phyloP scores from a whole-genome alignment of 164 flowering plant genomes.

The Magnolia sinica region DNA sequence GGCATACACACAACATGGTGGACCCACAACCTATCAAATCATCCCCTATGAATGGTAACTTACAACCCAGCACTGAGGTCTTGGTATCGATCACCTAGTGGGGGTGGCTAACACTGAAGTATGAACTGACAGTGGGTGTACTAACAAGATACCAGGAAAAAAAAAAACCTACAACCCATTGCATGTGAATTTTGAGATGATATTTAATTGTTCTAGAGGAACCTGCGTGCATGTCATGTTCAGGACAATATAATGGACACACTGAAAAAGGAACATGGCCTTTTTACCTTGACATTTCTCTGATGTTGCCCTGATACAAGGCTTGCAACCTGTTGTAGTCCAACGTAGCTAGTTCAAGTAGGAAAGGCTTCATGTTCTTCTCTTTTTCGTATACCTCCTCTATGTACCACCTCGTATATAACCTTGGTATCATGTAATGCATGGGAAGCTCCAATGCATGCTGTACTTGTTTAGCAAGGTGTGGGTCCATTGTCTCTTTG shows the following conservation, averaged over 20 bases:
- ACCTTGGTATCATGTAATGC: slow-evolving; percentile 40
- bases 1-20: too few relatives aligned
- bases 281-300: slow-evolving; percentile 29
- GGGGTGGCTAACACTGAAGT: too few relatives aligned
- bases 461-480: slow-evolving; percentile 17
- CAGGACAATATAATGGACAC: too few relatives aligned
- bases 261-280: not conserved
- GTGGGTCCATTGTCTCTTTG: not conserved
- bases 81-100: too few relatives aligned
- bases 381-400: slow-evolving; percentile 1
- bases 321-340: slow-evolving; percentile 36
- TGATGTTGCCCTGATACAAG: slow-evolving; percentile 34
- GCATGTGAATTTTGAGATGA: too few relatives aligned
- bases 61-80: too few relatives aligned
- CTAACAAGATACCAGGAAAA: too few relatives aligned
- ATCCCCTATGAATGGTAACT: too few relatives aligned
- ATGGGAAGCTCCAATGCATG: slow-evolving; percentile 34
- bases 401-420: slow-evolving; percentile 23
- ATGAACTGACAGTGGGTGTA: too few relatives aligned
- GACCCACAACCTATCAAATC: too few relatives aligned
- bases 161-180: too few relatives aligned
- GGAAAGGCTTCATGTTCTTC: slow-evolving; percentile 9
- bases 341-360: slow-evolving; percentile 33
- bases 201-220: too few relatives aligned
- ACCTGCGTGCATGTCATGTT: not conserved